Evolutionary conservation across 2,329 filamentous ascomycete species (phyloP), one percentile per base, ranked within the genome.

Genomic region (Sclerotinia glacialis): DNA sequence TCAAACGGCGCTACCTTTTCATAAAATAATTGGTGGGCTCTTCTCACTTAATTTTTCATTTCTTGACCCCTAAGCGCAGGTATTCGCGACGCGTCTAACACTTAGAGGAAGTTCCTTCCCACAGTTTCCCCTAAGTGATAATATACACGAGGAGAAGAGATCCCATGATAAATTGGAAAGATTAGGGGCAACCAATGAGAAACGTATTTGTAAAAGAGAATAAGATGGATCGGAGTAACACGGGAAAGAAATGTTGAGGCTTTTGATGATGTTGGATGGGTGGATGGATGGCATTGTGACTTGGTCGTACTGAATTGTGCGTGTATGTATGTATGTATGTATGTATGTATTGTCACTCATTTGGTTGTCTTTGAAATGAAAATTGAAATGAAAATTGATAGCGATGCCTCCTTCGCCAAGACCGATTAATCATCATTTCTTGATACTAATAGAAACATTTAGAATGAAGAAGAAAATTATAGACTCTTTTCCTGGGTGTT

Each of bases 81-180:
- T 65, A 37, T 47, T 65, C 54, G 66, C 66, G 66, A 60, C 58
- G 61, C 31, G 40, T 67, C 66, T 67, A 67, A 67, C 60, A 67
- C 66, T 67, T 71, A 70, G 65, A 64, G 62, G 64, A 52, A 66
- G 59, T 50, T 65, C 58, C 65, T 67, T 37, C 50, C 49, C 47
- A 47, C 56, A 58, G 31, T 62, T 64, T 68, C 71, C 68, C 64
- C 65, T 72, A 73, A 73, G 69, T 70, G 68, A 69, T 68, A 71
- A 67, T 68, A 53, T 73, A 71, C 69, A 70, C 52, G 69, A 67
- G 64, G 34, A 42, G 47, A 26, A 61, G 28, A 46, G 49, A 55
- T 63, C 50, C 59, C 50, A 64, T 64, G 62, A 64, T 47, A 49
- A 56, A 37, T 26, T 7, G 21, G 40, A 31, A 11, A 34, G 31